Base-by-base conservation (phyloP, 148 eudicot species). In the Selenicereus undatus region DNA sequence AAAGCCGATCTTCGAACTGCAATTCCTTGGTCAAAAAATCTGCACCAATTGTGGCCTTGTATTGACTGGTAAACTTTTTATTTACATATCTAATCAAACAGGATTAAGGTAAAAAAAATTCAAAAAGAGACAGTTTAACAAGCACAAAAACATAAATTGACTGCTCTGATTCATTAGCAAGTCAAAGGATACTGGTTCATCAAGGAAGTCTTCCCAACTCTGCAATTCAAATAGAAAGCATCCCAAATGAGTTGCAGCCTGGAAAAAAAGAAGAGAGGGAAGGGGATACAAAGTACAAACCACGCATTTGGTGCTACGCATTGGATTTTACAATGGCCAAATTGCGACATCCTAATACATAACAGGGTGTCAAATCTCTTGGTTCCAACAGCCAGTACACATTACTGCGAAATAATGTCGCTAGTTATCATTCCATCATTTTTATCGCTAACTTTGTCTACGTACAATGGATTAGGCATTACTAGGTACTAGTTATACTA, bases 141-240 rank as follows among this genome's bases (percentile, higher is more conserved):
- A 74, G 74, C 68, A 81, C 17, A 65, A 35, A n/a, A 21, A 22
- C 26, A 9, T 14, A 54, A 30, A 22, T 0, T 45, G 48, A 42
- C n/a, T n/a, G n/a, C n/a, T n/a, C n/a, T n/a, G n/a, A n/a, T n/a
- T n/a, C n/a, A n/a, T n/a, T n/a, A n/a, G n/a, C n/a, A n/a, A n/a
- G n/a, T n/a, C n/a, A n/a, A n/a, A n/a, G 93, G 94, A 91, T 94
- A 94, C 98, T 94, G 98, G 82, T 94, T 94, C 98, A 94, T 94
- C 91, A 94, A 86, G 79, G 98, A 94, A 76, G 98, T 94, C 90
- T 94, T 94, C 71, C 98, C 98, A 71, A 94, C 98, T 89, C 98
- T 94, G 97, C 76, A 77, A 82, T 35, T 70, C 89, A 91, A 80
- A 85, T 54, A 79, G 42, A 77, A 58, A 75, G 11, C 51, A 76